A percentile compares a stretch with the other conserved stretches of the same genome.
Evolutionary conservation across 495 filamentous ascomycete species (phyloP).

Genomic region (Sordaria brevicollis): DNA sequence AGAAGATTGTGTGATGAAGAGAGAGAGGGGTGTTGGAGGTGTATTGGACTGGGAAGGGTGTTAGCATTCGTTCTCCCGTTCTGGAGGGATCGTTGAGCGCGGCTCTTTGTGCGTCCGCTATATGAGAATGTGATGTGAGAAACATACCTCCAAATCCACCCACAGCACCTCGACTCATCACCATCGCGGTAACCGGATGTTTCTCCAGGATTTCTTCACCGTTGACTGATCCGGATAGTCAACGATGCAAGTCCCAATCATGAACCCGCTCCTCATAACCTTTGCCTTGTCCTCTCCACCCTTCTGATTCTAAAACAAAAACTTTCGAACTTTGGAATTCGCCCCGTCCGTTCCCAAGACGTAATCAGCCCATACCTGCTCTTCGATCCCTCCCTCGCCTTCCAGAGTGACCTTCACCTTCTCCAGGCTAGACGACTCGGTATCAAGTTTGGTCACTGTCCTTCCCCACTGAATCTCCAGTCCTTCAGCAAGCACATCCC

Average conservation of each 20-base stretch:
- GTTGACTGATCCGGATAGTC: slow-evolving; percentile 19
- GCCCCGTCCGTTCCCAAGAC: slow-evolving; percentile 41
- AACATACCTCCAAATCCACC: slow-evolving; percentile 10
- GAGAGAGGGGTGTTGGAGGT: slow-evolving; percentile 3
- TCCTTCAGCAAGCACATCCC: slow-evolving; percentile 18
- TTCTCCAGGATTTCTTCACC: slow-evolving; percentile 16
- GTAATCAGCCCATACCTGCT: slow-evolving; percentile 33
- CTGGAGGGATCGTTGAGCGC: no score
- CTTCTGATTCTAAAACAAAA: slow-evolving; percentile 17
- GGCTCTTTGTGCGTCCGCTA: no score
- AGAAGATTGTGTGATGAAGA: slow-evolving; percentile 16
- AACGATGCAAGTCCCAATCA: slow-evolving; percentile 15
- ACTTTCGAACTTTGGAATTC: slow-evolving; percentile 26
- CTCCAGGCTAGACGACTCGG: slow-evolving; percentile 26
- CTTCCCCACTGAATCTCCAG: slow-evolving; percentile 23
- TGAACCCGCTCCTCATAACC: slow-evolving; percentile 18
- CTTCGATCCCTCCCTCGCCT: background rate
- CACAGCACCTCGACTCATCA: slow-evolving; percentile 12
- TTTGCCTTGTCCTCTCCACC: slow-evolving; percentile 18
- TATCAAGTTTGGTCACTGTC: slow-evolving; percentile 16
- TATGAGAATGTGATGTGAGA: background rate
- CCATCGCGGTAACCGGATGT: slow-evolving; percentile 20
- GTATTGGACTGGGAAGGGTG: slow-evolving; percentile 3
- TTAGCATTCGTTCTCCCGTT: no score
- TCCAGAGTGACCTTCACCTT: slow-evolving; percentile 39